Evolutionary conservation across 768 basidiomycete species (phyloP).

Genomic region (Goffeauzyma gilvescens): DNA sequence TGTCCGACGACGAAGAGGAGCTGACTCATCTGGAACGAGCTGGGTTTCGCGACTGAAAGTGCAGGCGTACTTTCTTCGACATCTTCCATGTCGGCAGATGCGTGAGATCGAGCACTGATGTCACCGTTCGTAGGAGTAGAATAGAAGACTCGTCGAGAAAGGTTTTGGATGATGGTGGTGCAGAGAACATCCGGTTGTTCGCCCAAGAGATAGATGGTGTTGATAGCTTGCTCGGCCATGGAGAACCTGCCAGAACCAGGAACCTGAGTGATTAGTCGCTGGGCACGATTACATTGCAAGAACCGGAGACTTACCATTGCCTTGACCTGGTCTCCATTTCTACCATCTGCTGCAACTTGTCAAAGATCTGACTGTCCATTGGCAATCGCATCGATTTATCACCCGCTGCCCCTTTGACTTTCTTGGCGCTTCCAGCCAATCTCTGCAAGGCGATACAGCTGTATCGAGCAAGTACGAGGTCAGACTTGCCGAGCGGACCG

Average conservation of each 20-base stretch:
- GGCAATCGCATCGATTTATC: slow-evolving; percentile 70
- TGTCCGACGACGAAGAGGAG: slow-evolving; percentile 91
- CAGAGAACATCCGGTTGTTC: slow-evolving; percentile 81
- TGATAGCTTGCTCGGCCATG: slow-evolving; percentile 88
- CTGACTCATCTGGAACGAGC: slow-evolving; percentile 75
- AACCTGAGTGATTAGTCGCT: too few relatives aligned
- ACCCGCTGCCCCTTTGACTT: slow-evolving; percentile 58
- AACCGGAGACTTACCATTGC: slow-evolving; percentile 54
- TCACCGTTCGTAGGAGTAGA: not conserved
- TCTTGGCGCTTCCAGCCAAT: slow-evolving; percentile 84
- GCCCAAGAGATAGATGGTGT: slow-evolving; percentile 82
- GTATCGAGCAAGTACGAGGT: slow-evolving; percentile 75
- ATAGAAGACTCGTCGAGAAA: slow-evolving; percentile 57
- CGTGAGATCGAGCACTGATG: not conserved
- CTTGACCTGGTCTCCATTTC: slow-evolving; percentile 60
- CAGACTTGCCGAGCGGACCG: slow-evolving; percentile 61
- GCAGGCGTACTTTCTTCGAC: not conserved
- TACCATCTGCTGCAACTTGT: slow-evolving; percentile 59
- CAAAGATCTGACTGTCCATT: slow-evolving; percentile 74
- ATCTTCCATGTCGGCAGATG: slow-evolving; percentile 1
- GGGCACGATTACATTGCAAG: not conserved
- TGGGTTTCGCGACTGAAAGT: too few relatives aligned
- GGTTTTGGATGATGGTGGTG: slow-evolving; percentile 56
- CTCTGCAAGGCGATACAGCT: slow-evolving; percentile 85
- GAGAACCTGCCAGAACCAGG: slow-evolving; percentile 42